These are phyloP conservation scores for Solanum dulcamara DNA, from an alignment of 257 asterid genomes.

Conservation along the genomic window DNA sequence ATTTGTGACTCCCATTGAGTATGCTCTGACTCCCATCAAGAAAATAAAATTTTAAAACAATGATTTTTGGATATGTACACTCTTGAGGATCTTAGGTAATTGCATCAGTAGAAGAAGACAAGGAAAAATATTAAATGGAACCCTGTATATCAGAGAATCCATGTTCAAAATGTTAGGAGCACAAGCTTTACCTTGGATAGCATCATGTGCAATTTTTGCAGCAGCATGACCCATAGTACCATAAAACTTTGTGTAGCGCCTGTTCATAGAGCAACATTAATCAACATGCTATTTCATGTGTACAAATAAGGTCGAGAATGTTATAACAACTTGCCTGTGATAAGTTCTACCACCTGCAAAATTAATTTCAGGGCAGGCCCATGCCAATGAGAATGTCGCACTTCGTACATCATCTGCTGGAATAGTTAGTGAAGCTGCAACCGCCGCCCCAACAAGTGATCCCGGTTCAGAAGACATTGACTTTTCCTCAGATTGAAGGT, in stretches of 20 bases:
- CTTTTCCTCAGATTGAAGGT: constrained; percentile 50
- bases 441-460: constrained; percentile 74
- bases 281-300: neutral
- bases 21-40: constrained; percentile 33
- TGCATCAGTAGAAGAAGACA: neutral
- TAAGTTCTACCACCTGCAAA: constrained; percentile 82
- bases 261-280: constrained; percentile 18
- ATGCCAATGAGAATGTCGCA: constrained; percentile 71
- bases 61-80: neutral
- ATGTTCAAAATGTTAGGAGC: neutral
- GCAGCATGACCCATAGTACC: constrained; percentile 59
- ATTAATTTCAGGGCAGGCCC: constrained; percentile 88
- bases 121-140: neutral
- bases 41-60: neutral
- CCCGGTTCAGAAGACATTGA: constrained; percentile 78
- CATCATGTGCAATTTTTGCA: constrained; percentile 70
- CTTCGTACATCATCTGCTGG: constrained; percentile 51
- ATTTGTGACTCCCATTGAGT: constrained; percentile 75
- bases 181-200: constrained; percentile 53
- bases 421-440: constrained; percentile 76
- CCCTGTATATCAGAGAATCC: neutral
- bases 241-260: constrained; percentile 86
- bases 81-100: neutral
- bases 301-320: neutral
- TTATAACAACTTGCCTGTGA: constrained; percentile 47